Evolutionary conservation across 495 filamentous ascomycete species (phyloP), one percentile per base, ranked within the genome.

Genomic region (Aspergillus diversus): DNA sequence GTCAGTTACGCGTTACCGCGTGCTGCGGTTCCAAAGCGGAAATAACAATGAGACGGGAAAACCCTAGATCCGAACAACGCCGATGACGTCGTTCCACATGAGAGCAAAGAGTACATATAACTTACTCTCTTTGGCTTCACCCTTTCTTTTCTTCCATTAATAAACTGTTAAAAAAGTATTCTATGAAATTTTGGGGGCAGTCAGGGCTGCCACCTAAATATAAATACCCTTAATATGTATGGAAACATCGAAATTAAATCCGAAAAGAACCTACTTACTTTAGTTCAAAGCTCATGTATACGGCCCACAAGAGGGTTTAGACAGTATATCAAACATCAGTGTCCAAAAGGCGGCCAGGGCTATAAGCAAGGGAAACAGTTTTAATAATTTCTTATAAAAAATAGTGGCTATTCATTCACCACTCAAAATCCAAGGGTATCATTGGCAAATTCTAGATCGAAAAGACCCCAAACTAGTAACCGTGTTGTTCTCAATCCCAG

Each of bases 11-110:
- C 73, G 77, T 76, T 60, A 61, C 59, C 70, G 69, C 65, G 63
- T 67, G 15, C 39, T 43, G 3, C 9, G 12, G 39, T 11, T 31
- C 47, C 47, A 50, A 50, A 31, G 46, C 33, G 53, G 46, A 52
- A 57, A 31, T 12, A 12, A 54, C 72, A 70, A 74, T 42, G 52
- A 55, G 51, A 59, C 71, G 73, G 75, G 68, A 52, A 69, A 76
- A 73, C 61, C 49, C 52, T 63, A 16, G 47, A 32, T 60, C 73
- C 75, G 71, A 17, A 56, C 53, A 71, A 61, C 77, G 63, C 78
- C 78, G 77, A 72, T 74, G 70, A 80, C 75, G 73, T 78, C 61
- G 69, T 69, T 67, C 61, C 65, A 73, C 71, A 73, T 68, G 72
- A 70, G 70, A 51, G 17, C 33, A 27, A 27, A 27, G 21, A 27